These are phyloP conservation scores for Euphorbia celastroides DNA, from an alignment of 441 rosid species.

Conservation along the genomic window DNA sequence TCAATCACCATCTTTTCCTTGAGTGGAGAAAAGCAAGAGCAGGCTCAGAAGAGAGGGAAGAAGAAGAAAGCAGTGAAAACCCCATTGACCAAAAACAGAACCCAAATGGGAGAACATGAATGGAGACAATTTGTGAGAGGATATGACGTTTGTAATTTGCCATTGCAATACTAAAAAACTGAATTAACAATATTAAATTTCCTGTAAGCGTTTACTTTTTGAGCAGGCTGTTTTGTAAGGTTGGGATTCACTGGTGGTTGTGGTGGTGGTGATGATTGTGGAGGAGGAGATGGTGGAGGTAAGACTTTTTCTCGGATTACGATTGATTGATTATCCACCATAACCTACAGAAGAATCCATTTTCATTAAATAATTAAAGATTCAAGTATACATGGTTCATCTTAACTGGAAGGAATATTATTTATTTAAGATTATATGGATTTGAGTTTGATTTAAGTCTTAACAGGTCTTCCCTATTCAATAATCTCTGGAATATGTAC, in stretches of 20 bases:
- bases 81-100: no score
- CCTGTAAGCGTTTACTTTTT: slow-evolving; percentile 13
- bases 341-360: not conserved
- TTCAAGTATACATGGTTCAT: not conserved
- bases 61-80: slow-evolving; percentile 8
- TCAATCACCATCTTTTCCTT: slow-evolving; percentile 11
- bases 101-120: slow-evolving; percentile 5
- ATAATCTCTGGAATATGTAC: not conserved
- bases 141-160: slow-evolving; percentile 3
- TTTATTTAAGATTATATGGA: not conserved
- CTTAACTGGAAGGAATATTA: not conserved
- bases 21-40: slow-evolving; percentile 5
- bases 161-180: slow-evolving; percentile 8
- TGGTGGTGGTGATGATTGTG: not conserved
- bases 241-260: slow-evolving; percentile 8
- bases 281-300: not conserved
- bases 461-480: not conserved
- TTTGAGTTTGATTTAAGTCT: not conserved
- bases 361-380: not conserved
- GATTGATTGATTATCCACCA: slow-evolving; percentile 17
- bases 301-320: slow-evolving; percentile 8
- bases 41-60: slow-evolving; percentile 5
- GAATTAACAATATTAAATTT: slow-evolving; percentile 4
- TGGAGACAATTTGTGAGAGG: slow-evolving; percentile 3
- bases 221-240: slow-evolving; percentile 9